These are phyloP conservation scores for Labyrinthula sp. DNA, from an alignment of 352 stramenopile species.

Conservation along the genomic window DNA sequence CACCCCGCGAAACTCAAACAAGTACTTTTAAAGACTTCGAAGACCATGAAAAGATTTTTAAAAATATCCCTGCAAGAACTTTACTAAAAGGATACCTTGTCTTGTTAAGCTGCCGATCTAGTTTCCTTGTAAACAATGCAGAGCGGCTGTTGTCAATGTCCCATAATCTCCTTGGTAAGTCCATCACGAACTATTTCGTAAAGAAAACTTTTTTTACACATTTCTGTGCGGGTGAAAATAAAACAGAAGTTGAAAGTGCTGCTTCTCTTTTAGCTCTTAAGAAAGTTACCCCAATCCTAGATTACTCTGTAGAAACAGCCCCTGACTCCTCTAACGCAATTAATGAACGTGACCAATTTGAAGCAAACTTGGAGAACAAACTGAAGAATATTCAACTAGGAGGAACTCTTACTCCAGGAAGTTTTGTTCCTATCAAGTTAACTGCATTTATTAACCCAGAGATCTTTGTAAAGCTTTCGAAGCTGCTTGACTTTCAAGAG, in stretches of 20 bases:
- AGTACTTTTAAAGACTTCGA: too few relatives aligned
- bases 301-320: slow-evolving; percentile 84
- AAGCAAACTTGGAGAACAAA: too few relatives aligned
- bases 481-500: too few relatives aligned
- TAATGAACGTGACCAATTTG: too few relatives aligned
- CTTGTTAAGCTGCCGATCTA: slow-evolving; percentile 59
- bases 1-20: too few relatives aligned
- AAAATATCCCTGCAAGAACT: slow-evolving; percentile 35
- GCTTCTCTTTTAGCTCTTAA: slow-evolving; percentile 48
- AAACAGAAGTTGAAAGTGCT: slow-evolving; percentile 53
- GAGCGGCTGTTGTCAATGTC: slow-evolving; percentile 52
- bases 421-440: too few relatives aligned
- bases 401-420: too few relatives aligned
- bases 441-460: slow-evolving; percentile 83
- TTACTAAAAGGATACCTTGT: slow-evolving; percentile 58
- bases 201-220: slow-evolving; percentile 81
- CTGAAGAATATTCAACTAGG: too few relatives aligned
- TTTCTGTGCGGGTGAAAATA: slow-evolving; percentile 79
- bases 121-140: slow-evolving; percentile 58
- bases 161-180: slow-evolving; percentile 52
- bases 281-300: slow-evolving; percentile 77
- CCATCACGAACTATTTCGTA: slow-evolving; percentile 61
- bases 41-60: slow-evolving; percentile 1
- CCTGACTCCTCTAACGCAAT: slow-evolving; percentile 42
- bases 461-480: slow-evolving; percentile 76